Conservation (phyloP, 2,329 filamentous ascomycete species). For the Apiospora sp. region DNA sequence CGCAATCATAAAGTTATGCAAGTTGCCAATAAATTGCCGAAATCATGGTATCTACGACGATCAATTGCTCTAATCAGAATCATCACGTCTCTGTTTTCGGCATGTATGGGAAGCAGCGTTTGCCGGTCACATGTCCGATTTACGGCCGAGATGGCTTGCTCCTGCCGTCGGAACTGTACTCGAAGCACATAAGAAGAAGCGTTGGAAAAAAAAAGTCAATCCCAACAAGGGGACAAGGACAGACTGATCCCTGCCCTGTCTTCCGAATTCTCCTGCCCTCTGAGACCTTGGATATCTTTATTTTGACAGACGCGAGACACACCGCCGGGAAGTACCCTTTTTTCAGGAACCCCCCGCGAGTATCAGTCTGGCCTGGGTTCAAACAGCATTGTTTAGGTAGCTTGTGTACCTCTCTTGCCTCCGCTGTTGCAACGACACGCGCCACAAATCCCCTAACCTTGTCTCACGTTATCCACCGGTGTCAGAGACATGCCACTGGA, state of each 20-base stretch:
- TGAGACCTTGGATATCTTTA: not conserved
- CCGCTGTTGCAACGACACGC: slow-evolving; percentile 14
- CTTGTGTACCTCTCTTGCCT: not conserved
- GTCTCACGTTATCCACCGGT: slow-evolving; percentile 11
- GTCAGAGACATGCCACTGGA: slow-evolving; percentile 26
- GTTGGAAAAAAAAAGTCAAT: not conserved
- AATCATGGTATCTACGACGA: not conserved
- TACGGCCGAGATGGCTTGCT: slow-evolving; percentile 28
- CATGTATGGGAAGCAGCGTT: slow-evolving; percentile 17
- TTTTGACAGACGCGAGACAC: slow-evolving; percentile 9
- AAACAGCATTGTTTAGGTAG: not conserved
- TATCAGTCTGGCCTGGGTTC: not conserved
- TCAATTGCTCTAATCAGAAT: not conserved
- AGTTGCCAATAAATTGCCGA: not conserved
- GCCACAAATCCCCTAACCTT: slow-evolving; percentile 12
- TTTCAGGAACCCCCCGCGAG: not conserved
- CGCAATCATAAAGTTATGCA: not conserved
- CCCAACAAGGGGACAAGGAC: not conserved
- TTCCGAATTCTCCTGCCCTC: not conserved
- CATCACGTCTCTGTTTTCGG: not conserved
- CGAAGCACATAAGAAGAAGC: slow-evolving; percentile 7
- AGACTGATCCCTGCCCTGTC: slow-evolving; percentile 9
- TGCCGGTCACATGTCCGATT: slow-evolving; percentile 25
- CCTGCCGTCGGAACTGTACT: slow-evolving; percentile 1
- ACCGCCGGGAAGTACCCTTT: slow-evolving; percentile 2